Conservation (phyloP, 495 filamentous ascomycete genomes). For the Podospora pseudopauciseta region DNA sequence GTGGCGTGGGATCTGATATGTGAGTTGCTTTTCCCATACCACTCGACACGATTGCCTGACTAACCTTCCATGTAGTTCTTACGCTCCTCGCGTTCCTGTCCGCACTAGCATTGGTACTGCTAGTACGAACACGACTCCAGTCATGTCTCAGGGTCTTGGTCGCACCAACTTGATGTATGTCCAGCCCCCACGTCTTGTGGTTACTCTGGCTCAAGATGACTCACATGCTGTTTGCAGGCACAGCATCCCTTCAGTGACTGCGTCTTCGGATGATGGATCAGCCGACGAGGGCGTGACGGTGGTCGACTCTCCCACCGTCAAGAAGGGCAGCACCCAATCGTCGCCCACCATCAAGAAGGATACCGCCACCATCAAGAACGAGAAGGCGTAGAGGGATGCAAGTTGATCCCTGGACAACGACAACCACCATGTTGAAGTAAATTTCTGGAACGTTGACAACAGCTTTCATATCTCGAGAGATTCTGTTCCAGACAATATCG, state of each 20-base stretch:
- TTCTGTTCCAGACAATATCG: slow-evolving; percentile 23
- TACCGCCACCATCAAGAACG: slow-evolving; percentile 49
- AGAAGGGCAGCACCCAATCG: slow-evolving; percentile 47
- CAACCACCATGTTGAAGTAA: slow-evolving; percentile 4
- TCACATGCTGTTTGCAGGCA: slow-evolving; percentile 24
- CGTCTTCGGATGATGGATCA: slow-evolving; percentile 42
- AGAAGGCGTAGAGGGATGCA: slow-evolving; percentile 29
- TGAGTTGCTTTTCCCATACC: slow-evolving; percentile 3
- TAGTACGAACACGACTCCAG: slow-evolving; percentile 19
- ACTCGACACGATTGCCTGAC: background rate
- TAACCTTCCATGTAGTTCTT: slow-evolving; percentile 26
- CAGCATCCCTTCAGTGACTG: slow-evolving; percentile 25
- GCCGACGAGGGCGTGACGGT: slow-evolving; percentile 48
- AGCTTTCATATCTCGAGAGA: slow-evolving; percentile 23
- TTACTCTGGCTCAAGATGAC: slow-evolving; percentile 26
- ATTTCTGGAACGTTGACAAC: slow-evolving; percentile 14
- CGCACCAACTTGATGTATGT: slow-evolving; percentile 30
- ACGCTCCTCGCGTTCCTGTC: slow-evolving; percentile 27
- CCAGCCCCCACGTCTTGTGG: slow-evolving; percentile 1
- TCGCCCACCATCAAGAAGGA: slow-evolving; percentile 47
- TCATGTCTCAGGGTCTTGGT: slow-evolving; percentile 19
- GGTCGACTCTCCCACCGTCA: slow-evolving; percentile 48
- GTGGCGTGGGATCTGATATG: slow-evolving; percentile 28
- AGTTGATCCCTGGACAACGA: too few species aligned
- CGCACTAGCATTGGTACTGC: slow-evolving; percentile 15